A percentile compares a stretch with the other conserved stretches of the same genome.
phyloP scores from a whole-genome alignment of 2,329 filamentous ascomycete species.

The Pseudocercospora pini-densiflorae region DNA sequence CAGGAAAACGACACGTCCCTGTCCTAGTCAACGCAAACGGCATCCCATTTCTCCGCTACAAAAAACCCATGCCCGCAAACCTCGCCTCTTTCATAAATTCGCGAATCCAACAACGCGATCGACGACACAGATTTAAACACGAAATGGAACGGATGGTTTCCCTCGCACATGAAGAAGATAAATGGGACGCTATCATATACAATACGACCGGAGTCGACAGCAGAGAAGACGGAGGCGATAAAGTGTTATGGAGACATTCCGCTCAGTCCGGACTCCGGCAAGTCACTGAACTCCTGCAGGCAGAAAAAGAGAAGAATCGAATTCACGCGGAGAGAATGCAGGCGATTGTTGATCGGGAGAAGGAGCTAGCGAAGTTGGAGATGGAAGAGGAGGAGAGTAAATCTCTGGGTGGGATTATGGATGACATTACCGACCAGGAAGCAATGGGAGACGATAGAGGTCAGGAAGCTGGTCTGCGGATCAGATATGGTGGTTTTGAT shows the following conservation, averaged over 20 bases:
- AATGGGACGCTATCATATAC: conserved; percentile 51
- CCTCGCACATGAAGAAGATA: conserved; percentile 51
- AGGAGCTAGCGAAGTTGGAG: conserved; percentile 47
- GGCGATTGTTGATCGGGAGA: conserved; percentile 55
- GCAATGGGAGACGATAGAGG: not conserved
- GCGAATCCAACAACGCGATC: conserved; percentile 53
- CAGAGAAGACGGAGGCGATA: conserved; percentile 20
- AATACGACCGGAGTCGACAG: conserved; percentile 21
- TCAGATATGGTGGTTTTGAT: not conserved
- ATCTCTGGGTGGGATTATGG: not conserved
- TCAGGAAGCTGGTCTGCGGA: not conserved
- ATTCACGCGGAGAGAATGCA: conserved; percentile 49
- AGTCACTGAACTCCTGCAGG: conserved; percentile 28
- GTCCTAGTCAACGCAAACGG: conserved; percentile 59
- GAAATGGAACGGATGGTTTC: conserved; percentile 48
- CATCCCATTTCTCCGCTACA: conserved; percentile 68
- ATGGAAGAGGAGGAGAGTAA: conserved; percentile 24
- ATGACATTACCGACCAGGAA: conserved; percentile 1
- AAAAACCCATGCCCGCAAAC: conserved; percentile 66
- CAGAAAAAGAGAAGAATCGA: conserved; percentile 39
- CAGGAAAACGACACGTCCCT: conserved; percentile 63
- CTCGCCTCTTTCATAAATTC: conserved; percentile 63
- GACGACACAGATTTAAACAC: conserved; percentile 46
- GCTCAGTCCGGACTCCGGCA: conserved; percentile 44
- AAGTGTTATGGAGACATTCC: conserved; percentile 42